phyloP scores from a whole-genome alignment of 1,284 basidiomycete species.

The Austropuccinia psidii region DNA sequence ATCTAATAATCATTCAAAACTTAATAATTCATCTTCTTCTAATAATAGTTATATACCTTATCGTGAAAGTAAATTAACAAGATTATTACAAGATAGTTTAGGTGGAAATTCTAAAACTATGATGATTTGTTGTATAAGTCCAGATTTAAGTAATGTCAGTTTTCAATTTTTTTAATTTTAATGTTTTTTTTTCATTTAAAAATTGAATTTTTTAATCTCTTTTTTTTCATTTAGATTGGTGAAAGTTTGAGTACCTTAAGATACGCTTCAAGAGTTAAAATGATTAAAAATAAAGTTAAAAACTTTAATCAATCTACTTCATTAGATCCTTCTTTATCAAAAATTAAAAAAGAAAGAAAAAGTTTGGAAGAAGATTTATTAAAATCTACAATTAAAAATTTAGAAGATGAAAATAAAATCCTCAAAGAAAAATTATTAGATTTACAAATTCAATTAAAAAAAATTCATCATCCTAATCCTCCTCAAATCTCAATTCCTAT shows the following conservation, averaged over 20 bases:
- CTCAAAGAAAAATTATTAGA: too few relatives aligned
- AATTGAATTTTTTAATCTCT: background rate
- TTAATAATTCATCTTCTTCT: background rate
- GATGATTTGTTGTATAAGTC: constrained; percentile 26
- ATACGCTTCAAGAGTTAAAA: constrained; percentile 17
- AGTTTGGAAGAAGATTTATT: too few relatives aligned
- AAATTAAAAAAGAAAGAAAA: too few relatives aligned
- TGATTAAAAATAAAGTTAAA: constrained; percentile 8
- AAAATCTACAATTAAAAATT: too few relatives aligned
- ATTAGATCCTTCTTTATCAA: too few relatives aligned
- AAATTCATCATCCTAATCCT: too few relatives aligned
- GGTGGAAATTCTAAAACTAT: constrained; percentile 33
- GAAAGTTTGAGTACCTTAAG: constrained; percentile 30
- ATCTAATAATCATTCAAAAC: background rate
- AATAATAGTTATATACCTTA: constrained; percentile 30
- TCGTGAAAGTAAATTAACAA: constrained; percentile 22
- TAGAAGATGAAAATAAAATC: too few relatives aligned
- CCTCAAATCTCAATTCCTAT: too few relatives aligned
- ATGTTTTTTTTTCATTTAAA: background rate
- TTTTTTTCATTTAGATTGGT: background rate
- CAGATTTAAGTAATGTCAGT: background rate
- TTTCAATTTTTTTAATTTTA: background rate
- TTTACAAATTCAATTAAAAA: too few relatives aligned
- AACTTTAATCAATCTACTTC: too few relatives aligned
- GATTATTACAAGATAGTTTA: constrained; percentile 25